phyloP scores from a whole-genome alignment of 805 yeast genomes.

The Schizosaccharomyces lindneri region DNA sequence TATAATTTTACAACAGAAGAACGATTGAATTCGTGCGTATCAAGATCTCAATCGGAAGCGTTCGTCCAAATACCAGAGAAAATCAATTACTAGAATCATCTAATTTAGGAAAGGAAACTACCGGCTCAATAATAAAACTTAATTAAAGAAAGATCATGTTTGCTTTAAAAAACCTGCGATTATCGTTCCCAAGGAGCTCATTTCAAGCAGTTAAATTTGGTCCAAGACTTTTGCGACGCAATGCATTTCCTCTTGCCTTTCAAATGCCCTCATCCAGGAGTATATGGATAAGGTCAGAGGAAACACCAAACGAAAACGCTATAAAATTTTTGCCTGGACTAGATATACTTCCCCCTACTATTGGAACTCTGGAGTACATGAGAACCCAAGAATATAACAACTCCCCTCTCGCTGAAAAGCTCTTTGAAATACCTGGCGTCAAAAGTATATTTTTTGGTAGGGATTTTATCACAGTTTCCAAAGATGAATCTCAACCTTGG shows the following conservation, averaged over 20 bases:
- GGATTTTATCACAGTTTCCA: constrained; percentile 64
- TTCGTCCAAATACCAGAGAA: no score
- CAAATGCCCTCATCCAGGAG: neutral
- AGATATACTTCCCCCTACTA: constrained; percentile 32
- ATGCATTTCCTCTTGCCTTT: neutral
- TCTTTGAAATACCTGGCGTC: constrained; percentile 55
- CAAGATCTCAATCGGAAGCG: no score
- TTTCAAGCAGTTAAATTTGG: neutral
- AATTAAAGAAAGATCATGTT: no score
- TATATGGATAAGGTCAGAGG: constrained; percentile 43
- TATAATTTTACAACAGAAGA: no score
- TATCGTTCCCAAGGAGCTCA: neutral
- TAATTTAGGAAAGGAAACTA: no score
- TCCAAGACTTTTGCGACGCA: neutral
- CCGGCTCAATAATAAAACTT: no score
- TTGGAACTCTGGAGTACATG: constrained; percentile 39
- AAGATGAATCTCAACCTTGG: constrained; percentile 36
- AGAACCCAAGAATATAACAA: constrained; percentile 50
- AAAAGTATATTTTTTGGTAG: constrained; percentile 56
- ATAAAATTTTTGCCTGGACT: constrained; percentile 54
- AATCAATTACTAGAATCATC: no score
- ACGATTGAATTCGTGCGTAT: no score
- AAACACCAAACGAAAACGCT: constrained; percentile 72
- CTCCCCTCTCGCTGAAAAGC: constrained; percentile 53
- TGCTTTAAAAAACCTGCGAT: neutral